phyloP scores from a whole-genome alignment of 176 grass and related monocot genomes.

The Triticum urartu region DNA sequence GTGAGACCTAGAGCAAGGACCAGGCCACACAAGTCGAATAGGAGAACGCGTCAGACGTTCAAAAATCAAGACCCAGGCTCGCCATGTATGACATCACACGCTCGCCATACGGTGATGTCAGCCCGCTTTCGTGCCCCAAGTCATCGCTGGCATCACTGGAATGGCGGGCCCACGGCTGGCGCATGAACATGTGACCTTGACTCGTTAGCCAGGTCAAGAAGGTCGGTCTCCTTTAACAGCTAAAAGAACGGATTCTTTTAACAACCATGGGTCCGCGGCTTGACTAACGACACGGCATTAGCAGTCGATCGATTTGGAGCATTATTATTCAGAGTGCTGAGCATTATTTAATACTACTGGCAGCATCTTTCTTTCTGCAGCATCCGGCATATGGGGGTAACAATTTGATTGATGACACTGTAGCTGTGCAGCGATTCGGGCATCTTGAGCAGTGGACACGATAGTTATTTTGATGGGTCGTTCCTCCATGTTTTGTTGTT shows the following conservation, averaged over 20 bases:
- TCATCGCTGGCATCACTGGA: not conserved
- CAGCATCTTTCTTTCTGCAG: not conserved
- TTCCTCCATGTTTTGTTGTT: not conserved
- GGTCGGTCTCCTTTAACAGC: not conserved
- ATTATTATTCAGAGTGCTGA: not conserved
- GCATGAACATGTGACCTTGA: constrained; percentile 9
- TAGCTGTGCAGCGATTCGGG: not conserved
- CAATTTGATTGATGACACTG: not conserved
- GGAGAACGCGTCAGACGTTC: not conserved
- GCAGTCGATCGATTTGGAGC: not conserved
- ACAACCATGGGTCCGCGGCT: not conserved
- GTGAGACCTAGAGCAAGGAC: not conserved
- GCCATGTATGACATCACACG: not conserved
- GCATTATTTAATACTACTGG: too few relatives aligned
- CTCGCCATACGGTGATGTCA: not conserved
- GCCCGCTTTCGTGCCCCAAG: not conserved
- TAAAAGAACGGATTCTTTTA: not conserved
- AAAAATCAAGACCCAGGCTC: not conserved
- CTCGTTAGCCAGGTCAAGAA: not conserved
- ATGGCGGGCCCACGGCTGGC: not conserved
- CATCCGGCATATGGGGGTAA: not conserved
- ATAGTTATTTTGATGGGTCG: not conserved
- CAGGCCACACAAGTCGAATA: not conserved
- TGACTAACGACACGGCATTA: not conserved
- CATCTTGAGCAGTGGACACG: not conserved